These are phyloP conservation scores for Clavispora fructus DNA, from an alignment of 805 yeast genomes.

Conservation along the genomic window DNA sequence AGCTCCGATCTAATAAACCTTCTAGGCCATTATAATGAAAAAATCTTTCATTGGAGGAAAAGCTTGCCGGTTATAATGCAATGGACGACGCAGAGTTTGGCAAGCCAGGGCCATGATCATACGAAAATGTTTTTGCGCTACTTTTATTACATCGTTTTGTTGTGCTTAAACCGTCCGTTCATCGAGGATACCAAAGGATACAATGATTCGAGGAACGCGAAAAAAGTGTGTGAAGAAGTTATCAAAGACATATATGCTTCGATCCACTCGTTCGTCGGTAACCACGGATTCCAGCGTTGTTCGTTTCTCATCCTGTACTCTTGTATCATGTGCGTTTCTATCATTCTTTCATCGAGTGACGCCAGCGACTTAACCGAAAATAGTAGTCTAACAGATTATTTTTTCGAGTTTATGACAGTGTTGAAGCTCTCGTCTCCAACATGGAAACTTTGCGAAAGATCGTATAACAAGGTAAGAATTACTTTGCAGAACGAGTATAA, in stretches of 20 bases:
- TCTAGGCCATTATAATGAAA: conserved; percentile 4
- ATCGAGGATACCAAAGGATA: conserved; percentile 1
- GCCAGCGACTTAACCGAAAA: neutral
- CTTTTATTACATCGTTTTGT: conserved; percentile 9
- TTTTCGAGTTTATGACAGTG: conserved; percentile 11
- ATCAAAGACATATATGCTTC: conserved; percentile 1
- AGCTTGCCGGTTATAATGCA: conserved; percentile 4
- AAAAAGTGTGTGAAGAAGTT: conserved; percentile 4
- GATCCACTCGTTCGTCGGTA: conserved; percentile 4
- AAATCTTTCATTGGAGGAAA: conserved; percentile 7
- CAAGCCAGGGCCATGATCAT: conserved; percentile 6
- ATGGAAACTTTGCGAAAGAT: conserved; percentile 9
- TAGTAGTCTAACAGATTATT: neutral
- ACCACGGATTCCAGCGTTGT: conserved; percentile 7
- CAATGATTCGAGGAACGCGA: neutral
- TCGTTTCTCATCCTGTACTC: conserved; percentile 10
- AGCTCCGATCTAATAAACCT: neutral
- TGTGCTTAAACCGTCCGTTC: conserved; percentile 11
- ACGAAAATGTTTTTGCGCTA: conserved; percentile 10
- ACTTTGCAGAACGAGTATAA: conserved; percentile 4
- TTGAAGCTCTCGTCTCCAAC: conserved; percentile 4
- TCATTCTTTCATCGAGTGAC: conserved; percentile 3
- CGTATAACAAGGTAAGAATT: conserved; percentile 5
- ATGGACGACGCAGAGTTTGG: conserved; percentile 5
- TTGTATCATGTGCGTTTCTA: conserved; percentile 8